Evolutionary conservation across 2,329 filamentous ascomycete species (phyloP).

Genomic region (Colletotrichum sp.): DNA sequence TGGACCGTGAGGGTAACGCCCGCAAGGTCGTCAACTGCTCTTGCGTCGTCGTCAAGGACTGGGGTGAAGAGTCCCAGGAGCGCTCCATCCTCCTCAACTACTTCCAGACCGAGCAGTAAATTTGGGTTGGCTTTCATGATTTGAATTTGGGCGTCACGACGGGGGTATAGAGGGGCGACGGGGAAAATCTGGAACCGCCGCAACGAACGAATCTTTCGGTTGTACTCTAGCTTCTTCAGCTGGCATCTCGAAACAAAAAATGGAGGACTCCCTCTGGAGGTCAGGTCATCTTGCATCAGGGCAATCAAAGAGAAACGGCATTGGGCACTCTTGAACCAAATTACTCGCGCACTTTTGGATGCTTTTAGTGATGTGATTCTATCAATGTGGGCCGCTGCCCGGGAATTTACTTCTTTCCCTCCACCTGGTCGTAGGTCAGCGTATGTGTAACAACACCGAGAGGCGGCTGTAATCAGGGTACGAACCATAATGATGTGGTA

Average conservation of each 20-base stretch:
- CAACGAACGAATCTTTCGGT: constrained; percentile 35
- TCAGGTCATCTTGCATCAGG: constrained; percentile 38
- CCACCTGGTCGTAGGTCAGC: constrained; percentile 34
- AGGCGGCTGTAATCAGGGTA: background rate
- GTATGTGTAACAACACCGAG: background rate
- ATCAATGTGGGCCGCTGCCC: background rate
- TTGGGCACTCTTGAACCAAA: constrained; percentile 20
- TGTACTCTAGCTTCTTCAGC: constrained; percentile 54
- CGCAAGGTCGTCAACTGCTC: constrained; percentile 99
- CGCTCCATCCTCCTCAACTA: constrained; percentile 99
- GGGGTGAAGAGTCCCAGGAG: constrained; percentile 99
- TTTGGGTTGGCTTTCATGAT: constrained; percentile 27
- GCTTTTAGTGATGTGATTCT: constrained; percentile 1
- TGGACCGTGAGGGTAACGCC: constrained; percentile 99
- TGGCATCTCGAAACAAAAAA: constrained; percentile 42
- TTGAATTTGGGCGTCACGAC: constrained; percentile 34
- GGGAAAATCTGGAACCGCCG: constrained; percentile 14
- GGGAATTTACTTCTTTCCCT: constrained; percentile 42
- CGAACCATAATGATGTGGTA: constrained; percentile 83
- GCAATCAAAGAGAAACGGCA: constrained; percentile 25
- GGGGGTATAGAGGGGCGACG: constrained; percentile 20
- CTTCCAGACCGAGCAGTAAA: constrained; percentile 91
- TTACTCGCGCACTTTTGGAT: background rate
- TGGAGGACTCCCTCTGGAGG: constrained; percentile 40
- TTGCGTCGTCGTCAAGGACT: constrained; percentile 99